These are phyloP conservation scores for Fusarium globosum DNA, from an alignment of 2,329 filamentous ascomycete species.

Conservation along the genomic window DNA sequence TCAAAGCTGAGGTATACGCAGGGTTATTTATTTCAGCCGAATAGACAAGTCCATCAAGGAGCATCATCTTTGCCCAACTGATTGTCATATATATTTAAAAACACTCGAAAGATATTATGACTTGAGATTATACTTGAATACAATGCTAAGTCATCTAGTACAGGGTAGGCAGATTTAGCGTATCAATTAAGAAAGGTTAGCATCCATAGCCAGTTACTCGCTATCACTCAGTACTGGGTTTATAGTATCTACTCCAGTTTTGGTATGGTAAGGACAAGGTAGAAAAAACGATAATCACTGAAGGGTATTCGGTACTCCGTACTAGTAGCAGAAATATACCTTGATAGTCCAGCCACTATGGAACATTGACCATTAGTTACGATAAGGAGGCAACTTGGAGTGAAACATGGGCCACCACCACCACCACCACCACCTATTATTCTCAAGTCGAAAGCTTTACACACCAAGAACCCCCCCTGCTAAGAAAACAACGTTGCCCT, in stretches of 20 bases:
- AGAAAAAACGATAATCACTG: background rate
- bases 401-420: background rate
- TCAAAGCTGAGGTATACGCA: background rate
- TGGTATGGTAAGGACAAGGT: too few relatives aligned
- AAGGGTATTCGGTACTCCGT: background rate
- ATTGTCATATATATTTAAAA: background rate
- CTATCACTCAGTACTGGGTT: background rate
- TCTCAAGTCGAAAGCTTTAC: background rate
- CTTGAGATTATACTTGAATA: background rate
- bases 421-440: background rate
- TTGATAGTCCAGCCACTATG: slow-evolving; percentile 1
- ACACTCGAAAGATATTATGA: background rate
- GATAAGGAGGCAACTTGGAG: background rate
- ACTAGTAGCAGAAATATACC: background rate
- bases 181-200: background rate
- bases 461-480: background rate
- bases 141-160: background rate
- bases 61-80: too few relatives aligned
- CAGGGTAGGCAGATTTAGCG: background rate
- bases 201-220: background rate
- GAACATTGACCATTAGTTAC: background rate
- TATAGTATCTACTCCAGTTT: background rate
- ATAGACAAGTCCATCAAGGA: background rate
- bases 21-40: background rate
- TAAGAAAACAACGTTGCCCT: background rate